Percentiles rank a stretch among this genome's conserved stretches.
Evolutionary conservation across 1,284 basidiomycete genomes (phyloP).

Genomic region (Vanrija sp.): DNA sequence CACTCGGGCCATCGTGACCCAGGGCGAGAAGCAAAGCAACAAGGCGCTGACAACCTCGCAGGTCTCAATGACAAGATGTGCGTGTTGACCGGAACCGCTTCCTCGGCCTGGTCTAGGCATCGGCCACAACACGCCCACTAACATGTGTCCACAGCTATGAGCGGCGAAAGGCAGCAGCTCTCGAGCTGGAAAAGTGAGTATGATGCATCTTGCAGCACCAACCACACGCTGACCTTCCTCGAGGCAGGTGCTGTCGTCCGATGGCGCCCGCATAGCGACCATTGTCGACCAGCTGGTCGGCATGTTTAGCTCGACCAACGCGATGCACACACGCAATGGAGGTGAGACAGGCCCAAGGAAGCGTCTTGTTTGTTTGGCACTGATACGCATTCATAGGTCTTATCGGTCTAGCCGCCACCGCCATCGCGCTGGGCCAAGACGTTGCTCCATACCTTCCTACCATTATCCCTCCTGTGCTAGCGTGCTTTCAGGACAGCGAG

Average conservation of each 20-base stretch:
- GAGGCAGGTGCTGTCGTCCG: conserved; percentile 78
- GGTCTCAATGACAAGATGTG: conserved; percentile 51
- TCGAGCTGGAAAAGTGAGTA: conserved; percentile 86
- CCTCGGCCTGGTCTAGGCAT: not conserved
- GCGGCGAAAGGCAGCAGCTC: conserved; percentile 89
- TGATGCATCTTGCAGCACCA: not conserved
- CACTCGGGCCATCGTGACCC: not conserved
- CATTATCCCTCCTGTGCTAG: conserved; percentile 85
- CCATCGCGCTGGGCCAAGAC: conserved; percentile 90
- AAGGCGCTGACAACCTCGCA: conserved; percentile 7
- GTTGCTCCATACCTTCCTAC: conserved; percentile 90
- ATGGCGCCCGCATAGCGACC: conserved; percentile 72
- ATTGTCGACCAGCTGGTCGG: conserved; percentile 94
- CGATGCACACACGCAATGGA: conserved; percentile 86
- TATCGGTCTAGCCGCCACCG: conserved; percentile 93
- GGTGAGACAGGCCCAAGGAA: conserved; percentile 50
- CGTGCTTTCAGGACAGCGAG: conserved; percentile 91
- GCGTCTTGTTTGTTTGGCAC: not conserved
- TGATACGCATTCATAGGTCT: conserved; percentile 49
- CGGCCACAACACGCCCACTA: not conserved
- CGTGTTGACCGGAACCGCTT: not conserved
- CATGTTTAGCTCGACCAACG: conserved; percentile 80
- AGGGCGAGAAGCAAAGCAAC: not conserved
- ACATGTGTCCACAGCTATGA: conserved; percentile 56
- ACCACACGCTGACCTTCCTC: not conserved